A percentile compares a stretch with the other conserved stretches of the same genome.
phyloP scores from a whole-genome alignment of 306 rosid genomes.

The Begonia peltatifolia region DNA sequence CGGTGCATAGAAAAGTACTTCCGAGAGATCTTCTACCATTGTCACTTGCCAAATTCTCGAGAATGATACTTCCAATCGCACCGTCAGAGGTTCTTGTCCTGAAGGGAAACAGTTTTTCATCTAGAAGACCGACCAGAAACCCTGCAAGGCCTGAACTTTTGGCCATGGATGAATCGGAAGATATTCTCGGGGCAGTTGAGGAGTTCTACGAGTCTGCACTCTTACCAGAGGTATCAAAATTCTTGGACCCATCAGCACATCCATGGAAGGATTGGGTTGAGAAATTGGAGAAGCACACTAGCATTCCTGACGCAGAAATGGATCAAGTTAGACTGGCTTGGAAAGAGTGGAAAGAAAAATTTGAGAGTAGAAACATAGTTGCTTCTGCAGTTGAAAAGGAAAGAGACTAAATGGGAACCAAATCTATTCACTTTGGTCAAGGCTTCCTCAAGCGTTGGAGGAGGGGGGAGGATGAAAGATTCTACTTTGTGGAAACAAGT shows the following conservation, averaged over 20 bases:
- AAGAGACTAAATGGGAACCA: constrained; percentile 1
- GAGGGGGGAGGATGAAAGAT: too few species aligned
- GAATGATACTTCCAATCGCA: constrained; percentile 69
- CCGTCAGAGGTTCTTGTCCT: constrained; percentile 68
- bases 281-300: constrained; percentile 47
- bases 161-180: constrained; percentile 60
- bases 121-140: constrained; percentile 36
- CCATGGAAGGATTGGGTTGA: constrained; percentile 82
- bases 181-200: constrained; percentile 42
- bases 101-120: constrained; percentile 51
- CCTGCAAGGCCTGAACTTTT: constrained; percentile 55
- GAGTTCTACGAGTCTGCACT: constrained; percentile 57
- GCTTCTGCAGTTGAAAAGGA: constrained; percentile 8
- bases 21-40: constrained; percentile 47
- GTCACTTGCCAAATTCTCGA: constrained; percentile 60
- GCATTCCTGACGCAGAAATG: constrained; percentile 48
- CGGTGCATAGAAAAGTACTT: constrained; percentile 66
- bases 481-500: too few species aligned
- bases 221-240: constrained; percentile 55
- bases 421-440: neutral
- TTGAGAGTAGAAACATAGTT: constrained; percentile 12
- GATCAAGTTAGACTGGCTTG: constrained; percentile 67
- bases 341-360: constrained; percentile 56
- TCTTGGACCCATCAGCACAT: constrained; percentile 54
- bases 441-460: too few species aligned